Base-by-base conservation (phyloP, 331 rosid genomes). In the Prunus yedoensis region DNA sequence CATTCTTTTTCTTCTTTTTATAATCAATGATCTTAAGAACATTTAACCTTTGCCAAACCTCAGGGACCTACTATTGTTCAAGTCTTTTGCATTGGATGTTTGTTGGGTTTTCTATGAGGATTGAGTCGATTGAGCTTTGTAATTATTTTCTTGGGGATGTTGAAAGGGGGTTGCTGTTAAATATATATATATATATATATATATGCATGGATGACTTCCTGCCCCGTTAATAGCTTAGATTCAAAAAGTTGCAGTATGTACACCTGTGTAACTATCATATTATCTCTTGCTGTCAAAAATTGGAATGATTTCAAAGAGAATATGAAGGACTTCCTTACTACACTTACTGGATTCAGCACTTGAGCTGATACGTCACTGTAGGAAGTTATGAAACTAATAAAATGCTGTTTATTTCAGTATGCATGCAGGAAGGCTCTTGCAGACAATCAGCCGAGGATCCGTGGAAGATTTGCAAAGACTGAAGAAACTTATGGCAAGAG, bases 381-480 rank as follows among this genome's bases (percentile, higher is more conserved):
- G 28, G 63, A 80, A 68, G 14, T 43, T 50, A 2, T 6, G 60
- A 27, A 46, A 74, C 60, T 74, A 50, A 74, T 46, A 5, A 6
- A 74, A 41, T 77, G 53, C 17, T 32, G 8, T 68, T 67, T 51
- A 11, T 68, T 83, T 46, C 90, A 92, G 99, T 95, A 95, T 63
- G 99, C 99, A 21, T 95, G 99, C 86, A 91, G 98, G 88, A 95
- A 95, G 89, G 99, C 97, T 74, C 96, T 95, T 59, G 99, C 99
- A 11, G 99, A 95, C 85, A 92, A 90, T 83, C 99, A 95, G 70
- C 98, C 99, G 5, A 87, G 99, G 87, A 88, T 95, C 82, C 99
- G 99, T 0, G 99, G 99, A 84, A 87, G 99, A 88, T 95, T 95
- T 84, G 99, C 99, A 1, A 95, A 80, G 83, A 89, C 92, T 1